Base-by-base conservation (phyloP, 2,329 filamentous ascomycete genomes). In the Alternaria incomplexa region DNA sequence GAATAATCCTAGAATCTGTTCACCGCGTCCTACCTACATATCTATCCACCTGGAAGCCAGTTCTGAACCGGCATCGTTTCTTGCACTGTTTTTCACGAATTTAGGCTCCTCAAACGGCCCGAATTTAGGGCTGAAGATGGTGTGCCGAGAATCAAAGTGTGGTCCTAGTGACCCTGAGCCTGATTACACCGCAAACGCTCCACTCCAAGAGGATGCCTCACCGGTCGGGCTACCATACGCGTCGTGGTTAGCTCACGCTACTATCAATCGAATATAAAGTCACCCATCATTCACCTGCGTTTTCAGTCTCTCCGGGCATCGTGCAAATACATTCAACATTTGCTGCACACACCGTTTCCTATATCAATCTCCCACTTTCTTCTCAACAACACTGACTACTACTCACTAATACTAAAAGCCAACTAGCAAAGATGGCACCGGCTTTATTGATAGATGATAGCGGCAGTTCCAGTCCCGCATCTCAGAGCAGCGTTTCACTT, bases 251-350 rank as follows among this genome's bases (percentile, higher is more conserved):
- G 60, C 30, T 25, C 50, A 54, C 10, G 56, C 48, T 36, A 36
- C 46, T 63, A 65, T 67, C 62, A 65, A 67, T 56, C 48, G 36
- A 36, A 43, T 67, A 67, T 67, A 67, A 67, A 67, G 57, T 26
- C 46, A 50, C 30, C 43, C 20, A 40, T 23, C 30, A 47, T 56
- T 28, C 48, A 53, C 22, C 47, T 44, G 54, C 44, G 22, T n/a
- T 17, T 30, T 17, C 58, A 36, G 26, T 44, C 36, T 25, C 15
- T 47, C n/a, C 15, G 17, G 22, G 9, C 30, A 8, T 32, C 44
- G 26, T 43, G 9, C 32, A 15, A 47, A 32, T 6, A 32, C 20
- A 54, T 46, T 47, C 30, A 13, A 40, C 22, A n/a, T 20, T 20
- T 20, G 20, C 45, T 36, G 17, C 36, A 25, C 44, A 28, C 17